These are phyloP conservation scores for Penicillium sp. DNA, from an alignment of 2,329 filamentous ascomycete genomes.

Conservation along the genomic window DNA sequence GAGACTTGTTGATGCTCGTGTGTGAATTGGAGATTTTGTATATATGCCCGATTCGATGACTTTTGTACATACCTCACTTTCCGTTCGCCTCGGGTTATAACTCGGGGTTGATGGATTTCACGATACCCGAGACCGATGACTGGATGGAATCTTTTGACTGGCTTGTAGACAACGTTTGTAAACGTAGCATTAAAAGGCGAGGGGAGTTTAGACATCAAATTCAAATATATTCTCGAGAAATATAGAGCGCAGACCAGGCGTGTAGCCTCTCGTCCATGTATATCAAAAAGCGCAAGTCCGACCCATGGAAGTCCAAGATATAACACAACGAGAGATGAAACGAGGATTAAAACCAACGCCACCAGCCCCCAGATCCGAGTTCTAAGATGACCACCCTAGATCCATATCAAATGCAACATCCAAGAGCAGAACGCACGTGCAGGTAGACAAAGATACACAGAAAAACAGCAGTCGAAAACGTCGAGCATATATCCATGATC, in stretches of 20 bases:
- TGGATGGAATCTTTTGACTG: no score
- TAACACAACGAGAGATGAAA: neutral
- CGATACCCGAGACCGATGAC: no score
- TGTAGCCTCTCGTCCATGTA: slow-evolving; percentile 1
- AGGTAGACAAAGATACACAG: slow-evolving; percentile 1
- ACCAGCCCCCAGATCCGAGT: slow-evolving; percentile 14
- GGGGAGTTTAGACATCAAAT: neutral
- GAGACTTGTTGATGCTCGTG: neutral
- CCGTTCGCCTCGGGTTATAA: neutral
- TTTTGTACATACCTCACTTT: neutral
- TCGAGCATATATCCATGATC: slow-evolving; percentile 19
- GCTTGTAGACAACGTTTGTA: no score
- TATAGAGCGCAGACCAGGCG: slow-evolving; percentile 2
- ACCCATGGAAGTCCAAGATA: neutral
- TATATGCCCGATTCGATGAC: neutral
- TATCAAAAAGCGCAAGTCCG: neutral
- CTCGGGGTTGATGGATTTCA: no score
- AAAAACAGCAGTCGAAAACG: slow-evolving; percentile 1
- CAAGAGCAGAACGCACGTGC: slow-evolving; percentile 5
- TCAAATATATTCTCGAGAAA: slow-evolving; percentile 7
- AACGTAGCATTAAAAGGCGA: no score
- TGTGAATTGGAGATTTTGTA: neutral
- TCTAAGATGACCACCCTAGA: slow-evolving; percentile 21
- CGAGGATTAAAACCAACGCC: slow-evolving; percentile 18
- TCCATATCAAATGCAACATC: slow-evolving; percentile 12